These are phyloP conservation scores for Emmonsia crescens DNA, from an alignment of 2,329 filamentous ascomycete genomes.

Conservation along the genomic window DNA sequence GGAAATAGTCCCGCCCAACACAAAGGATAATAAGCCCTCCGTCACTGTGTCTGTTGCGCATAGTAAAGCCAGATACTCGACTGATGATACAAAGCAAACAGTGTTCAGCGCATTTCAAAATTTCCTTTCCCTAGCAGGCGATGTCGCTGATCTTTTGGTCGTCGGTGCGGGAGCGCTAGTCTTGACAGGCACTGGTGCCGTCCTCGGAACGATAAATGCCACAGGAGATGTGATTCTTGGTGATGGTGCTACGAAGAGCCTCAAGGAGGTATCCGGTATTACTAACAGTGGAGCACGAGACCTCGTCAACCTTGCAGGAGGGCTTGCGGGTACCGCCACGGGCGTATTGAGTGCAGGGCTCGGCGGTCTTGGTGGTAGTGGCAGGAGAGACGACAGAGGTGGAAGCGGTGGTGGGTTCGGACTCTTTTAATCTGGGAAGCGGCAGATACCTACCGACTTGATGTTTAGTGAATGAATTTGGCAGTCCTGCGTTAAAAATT, in stretches of 20 bases:
- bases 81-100: not conserved
- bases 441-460: not conserved
- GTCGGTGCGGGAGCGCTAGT: not conserved
- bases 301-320: not conserved
- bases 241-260: not conserved
- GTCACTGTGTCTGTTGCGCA: not conserved
- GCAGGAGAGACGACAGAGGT: not conserved
- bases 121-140: slow-evolving; percentile 2
- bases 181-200: not conserved
- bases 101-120: not conserved
- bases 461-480: not conserved
- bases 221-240: not conserved
- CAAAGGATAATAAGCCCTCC: not conserved
- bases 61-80: not conserved
- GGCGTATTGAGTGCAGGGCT: not conserved
- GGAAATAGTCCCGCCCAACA: slow-evolving; percentile 1
- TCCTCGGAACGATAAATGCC: not conserved
- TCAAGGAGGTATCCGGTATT: not conserved
- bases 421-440: not conserved
- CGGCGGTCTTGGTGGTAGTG: not conserved
- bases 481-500: not conserved
- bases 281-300: not conserved
- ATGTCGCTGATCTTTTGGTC: slow-evolving; percentile 3
- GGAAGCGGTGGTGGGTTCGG: not conserved
- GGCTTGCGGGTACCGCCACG: not conserved